phyloP scores from a whole-genome alignment of 306 rosid genomes.

The Acacia confusa region DNA sequence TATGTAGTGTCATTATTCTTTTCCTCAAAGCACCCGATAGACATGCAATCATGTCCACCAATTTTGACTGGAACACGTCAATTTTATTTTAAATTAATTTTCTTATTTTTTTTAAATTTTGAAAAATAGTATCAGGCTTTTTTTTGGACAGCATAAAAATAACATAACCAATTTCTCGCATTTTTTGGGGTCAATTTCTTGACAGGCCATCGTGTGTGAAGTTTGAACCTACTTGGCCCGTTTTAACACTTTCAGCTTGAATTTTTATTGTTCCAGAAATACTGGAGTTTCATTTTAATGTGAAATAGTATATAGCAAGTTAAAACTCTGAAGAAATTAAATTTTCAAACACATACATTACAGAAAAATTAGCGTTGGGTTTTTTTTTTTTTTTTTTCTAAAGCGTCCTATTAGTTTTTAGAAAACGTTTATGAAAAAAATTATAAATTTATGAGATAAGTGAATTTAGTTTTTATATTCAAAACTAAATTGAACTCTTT shows the following conservation, averaged over 20 bases:
- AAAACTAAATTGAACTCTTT: no score
- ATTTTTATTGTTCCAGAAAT: background rate
- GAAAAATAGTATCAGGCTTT: background rate
- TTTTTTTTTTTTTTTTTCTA: no score
- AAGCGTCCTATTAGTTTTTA: no score
- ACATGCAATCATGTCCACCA: conserved; percentile 10
- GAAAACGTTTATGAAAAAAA: no score
- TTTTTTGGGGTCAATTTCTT: background rate
- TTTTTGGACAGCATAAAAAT: background rate
- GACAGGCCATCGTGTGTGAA: background rate
- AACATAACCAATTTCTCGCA: background rate
- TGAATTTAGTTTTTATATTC: no score
- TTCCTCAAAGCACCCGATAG: conserved; percentile 21
- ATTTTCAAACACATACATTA: no score
- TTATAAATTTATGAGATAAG: no score
- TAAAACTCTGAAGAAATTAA: no score
- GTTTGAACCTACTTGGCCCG: background rate
- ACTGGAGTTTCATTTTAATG: background rate
- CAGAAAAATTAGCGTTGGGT: no score
- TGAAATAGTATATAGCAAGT: background rate
- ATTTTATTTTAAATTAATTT: background rate
- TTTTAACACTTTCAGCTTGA: background rate
- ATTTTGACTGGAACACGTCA: background rate
- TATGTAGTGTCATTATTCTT: background rate
- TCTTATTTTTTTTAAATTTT: background rate